Conservation (phyloP, 2,329 filamentous ascomycete genomes). For the Neobulgaria alba region DNA sequence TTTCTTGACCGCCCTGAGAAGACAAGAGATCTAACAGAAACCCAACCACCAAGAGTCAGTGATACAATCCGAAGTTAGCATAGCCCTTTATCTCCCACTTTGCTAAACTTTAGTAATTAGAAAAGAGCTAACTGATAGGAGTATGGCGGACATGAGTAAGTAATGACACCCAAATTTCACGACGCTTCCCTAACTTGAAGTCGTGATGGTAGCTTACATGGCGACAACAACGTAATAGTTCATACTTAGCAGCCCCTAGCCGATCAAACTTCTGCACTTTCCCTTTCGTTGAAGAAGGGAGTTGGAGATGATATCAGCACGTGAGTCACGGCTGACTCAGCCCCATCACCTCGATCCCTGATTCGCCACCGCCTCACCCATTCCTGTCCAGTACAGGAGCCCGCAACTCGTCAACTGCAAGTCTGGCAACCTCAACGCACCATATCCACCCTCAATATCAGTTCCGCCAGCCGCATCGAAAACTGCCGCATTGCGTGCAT, state of each 20-base stretch:
- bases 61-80: no score
- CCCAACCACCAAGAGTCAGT: no score
- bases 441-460: conserved; percentile 7
- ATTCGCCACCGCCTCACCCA: no score
- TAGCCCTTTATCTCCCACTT: no score
- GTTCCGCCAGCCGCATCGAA: not conserved
- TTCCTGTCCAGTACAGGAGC: conserved; percentile 11
- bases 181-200: no score
- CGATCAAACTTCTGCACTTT: not conserved
- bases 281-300: not conserved
- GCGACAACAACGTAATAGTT: not conserved
- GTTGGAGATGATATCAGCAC: not conserved
- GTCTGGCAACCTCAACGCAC: conserved; percentile 18
- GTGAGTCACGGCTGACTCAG: not conserved
- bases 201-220: conserved; percentile 35
- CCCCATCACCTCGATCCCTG: not conserved
- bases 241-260: not conserved
- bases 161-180: no score
- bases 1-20: no score
- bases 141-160: no score
- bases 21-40: no score
- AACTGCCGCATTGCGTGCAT: conserved; percentile 1
- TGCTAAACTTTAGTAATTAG: no score
- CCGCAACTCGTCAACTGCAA: conserved; percentile 8
- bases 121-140: no score